Conservation (phyloP, 768 basidiomycete genomes). For the Macrolepiota dolichaula region DNA sequence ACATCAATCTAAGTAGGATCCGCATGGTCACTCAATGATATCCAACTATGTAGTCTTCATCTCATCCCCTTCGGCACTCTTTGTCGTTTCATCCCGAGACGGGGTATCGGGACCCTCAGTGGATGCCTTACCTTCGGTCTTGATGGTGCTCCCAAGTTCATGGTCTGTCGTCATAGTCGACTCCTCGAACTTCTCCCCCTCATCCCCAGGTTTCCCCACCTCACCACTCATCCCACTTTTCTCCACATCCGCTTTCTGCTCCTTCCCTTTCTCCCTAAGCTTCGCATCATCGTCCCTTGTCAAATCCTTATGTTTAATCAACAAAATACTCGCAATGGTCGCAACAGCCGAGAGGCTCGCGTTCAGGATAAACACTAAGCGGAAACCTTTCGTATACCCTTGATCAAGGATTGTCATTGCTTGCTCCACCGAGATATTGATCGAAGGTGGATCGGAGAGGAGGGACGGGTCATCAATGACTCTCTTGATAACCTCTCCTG, state of each 20-base stretch:
- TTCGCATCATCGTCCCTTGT: constrained; percentile 53
- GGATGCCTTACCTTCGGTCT: background rate
- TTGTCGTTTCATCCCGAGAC: too few species aligned
- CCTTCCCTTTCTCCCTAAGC: constrained; percentile 37
- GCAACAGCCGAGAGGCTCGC: constrained; percentile 46
- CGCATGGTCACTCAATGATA: constrained; percentile 30
- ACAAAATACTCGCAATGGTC: constrained; percentile 49
- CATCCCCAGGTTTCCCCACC: background rate
- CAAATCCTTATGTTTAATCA: constrained; percentile 63
- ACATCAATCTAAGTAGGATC: constrained; percentile 54
- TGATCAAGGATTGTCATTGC: constrained; percentile 40
- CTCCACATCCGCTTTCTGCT: background rate
- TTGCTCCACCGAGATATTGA: constrained; percentile 33
- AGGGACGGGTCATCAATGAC: constrained; percentile 48
- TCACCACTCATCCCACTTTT: background rate
- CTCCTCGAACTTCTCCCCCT: background rate
- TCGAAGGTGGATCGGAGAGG: constrained; percentile 25
- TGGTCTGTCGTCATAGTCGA: background rate
- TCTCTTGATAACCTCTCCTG: constrained; percentile 32
- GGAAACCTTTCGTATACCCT: constrained; percentile 35
- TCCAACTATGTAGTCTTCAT: too few species aligned
- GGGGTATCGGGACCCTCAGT: too few species aligned
- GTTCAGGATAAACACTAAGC: background rate
- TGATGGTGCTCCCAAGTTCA: background rate
- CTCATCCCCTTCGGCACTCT: too few species aligned